phyloP scores from a whole-genome alignment of 768 basidiomycete genomes.

The Psilocybe azurescens region DNA sequence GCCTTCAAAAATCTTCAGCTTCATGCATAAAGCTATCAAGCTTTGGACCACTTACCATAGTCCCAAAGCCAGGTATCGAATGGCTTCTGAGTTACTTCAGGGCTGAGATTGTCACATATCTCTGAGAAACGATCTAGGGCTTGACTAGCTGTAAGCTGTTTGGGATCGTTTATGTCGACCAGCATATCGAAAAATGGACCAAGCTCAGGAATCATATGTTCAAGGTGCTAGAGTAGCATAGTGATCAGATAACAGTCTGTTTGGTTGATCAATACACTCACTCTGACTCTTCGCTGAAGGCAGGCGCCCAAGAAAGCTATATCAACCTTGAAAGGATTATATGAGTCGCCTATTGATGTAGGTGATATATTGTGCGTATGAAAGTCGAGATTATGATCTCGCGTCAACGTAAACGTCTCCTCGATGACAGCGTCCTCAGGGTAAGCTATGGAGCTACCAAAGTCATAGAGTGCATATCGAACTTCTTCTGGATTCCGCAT shows the following conservation, averaged over 20 bases:
- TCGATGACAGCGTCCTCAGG: not conserved
- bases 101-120: not conserved
- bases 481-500: conserved; percentile 1
- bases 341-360: not conserved
- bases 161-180: not conserved
- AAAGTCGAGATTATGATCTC: not conserved
- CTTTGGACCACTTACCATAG: not conserved
- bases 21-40: not conserved
- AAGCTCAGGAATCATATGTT: not conserved
- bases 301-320: not conserved
- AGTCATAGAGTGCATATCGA: conserved; percentile 6
- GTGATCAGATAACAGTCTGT: not conserved
- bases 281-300: not conserved
- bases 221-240: not conserved
- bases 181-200: not conserved
- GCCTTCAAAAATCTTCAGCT: not conserved
- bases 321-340: conserved; percentile 4
- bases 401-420: not conserved
- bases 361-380: not conserved
- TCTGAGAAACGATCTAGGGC: not conserved
- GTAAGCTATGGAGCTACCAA: not conserved
- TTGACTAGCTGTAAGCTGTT: not conserved
- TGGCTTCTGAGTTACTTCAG: not conserved
- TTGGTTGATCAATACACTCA: not conserved
- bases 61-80: not conserved